phyloP scores from a whole-genome alignment of 2,329 filamentous ascomycete species.

The Pseudophaeomoniella oleicola region DNA sequence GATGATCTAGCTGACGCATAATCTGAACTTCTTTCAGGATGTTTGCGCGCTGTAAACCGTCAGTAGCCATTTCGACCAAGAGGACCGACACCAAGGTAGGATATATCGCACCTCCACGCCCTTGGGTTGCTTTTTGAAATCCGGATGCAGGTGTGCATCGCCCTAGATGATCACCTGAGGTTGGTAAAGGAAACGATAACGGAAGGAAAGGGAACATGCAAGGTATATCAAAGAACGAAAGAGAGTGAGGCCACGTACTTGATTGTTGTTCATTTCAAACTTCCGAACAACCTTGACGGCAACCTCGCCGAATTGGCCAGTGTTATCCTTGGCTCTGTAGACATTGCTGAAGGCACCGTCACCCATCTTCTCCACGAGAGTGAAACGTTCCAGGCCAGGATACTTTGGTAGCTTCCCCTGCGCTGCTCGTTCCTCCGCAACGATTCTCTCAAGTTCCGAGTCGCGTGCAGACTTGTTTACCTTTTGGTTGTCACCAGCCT shows the following conservation, averaged over 20 bases:
- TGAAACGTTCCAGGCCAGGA: conserved; percentile 73
- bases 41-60: conserved; percentile 61
- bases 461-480: conserved; percentile 29
- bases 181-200: conserved; percentile 33
- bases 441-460: conserved; percentile 64
- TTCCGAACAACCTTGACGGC: conserved; percentile 98
- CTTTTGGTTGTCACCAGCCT: conserved; percentile 47
- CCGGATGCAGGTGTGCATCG: conserved; percentile 85
- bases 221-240: conserved; percentile 13
- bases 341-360: conserved; percentile 98
- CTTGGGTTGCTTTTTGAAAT: conserved; percentile 89
- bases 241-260: conserved; percentile 56
- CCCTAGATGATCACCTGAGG: conserved; percentile 47
- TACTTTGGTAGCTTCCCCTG: conserved; percentile 76
- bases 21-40: conserved; percentile 98
- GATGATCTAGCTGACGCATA: conserved; percentile 92
- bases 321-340: conserved; percentile 69
- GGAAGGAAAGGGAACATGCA: conserved; percentile 10
- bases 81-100: conserved; percentile 14
- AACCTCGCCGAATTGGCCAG: conserved; percentile 60
- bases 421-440: conserved; percentile 81
- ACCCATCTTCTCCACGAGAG: conserved; percentile 90
- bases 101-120: conserved; percentile 78
- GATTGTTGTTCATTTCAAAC: conserved; percentile 96
- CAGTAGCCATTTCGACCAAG: conserved; percentile 10